Conservation (phyloP, 2,329 filamentous ascomycete species). For the Colletotrichum euphorbiae region DNA sequence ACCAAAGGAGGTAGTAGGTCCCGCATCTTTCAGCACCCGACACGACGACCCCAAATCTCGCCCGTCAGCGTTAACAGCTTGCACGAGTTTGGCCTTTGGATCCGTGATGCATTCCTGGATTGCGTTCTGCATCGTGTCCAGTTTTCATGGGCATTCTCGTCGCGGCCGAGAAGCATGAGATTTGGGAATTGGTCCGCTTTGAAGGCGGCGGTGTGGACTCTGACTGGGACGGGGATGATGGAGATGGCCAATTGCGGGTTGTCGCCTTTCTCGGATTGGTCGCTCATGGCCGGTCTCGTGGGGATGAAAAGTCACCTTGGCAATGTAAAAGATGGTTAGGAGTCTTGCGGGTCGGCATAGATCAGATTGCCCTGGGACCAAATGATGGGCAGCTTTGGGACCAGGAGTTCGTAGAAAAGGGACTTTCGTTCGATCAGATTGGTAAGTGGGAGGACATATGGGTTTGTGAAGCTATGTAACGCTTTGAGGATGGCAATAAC, state of each 20-base stretch:
- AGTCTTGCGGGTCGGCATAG: too few relatives aligned
- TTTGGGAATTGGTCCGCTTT: constrained; percentile 26
- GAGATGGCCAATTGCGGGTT: not conserved
- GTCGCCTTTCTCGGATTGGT: not conserved
- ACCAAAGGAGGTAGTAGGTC: too few relatives aligned
- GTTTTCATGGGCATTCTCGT: constrained; percentile 1
- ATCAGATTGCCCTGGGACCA: not conserved
- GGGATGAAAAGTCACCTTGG: too few relatives aligned
- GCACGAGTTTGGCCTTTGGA: constrained; percentile 9
- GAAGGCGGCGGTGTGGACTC: constrained; percentile 16
- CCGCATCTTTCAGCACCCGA: constrained; percentile 7
- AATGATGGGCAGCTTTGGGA: too few relatives aligned
- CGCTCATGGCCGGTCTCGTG: not conserved
- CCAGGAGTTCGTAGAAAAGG: not conserved
- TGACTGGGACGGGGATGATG: not conserved
- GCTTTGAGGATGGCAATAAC: not conserved
- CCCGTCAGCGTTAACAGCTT: constrained; percentile 5
- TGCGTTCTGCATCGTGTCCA: constrained; percentile 14
- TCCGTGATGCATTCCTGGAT: constrained; percentile 11
- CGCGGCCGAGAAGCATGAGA: constrained; percentile 27
- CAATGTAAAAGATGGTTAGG: too few relatives aligned
- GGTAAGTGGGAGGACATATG: not conserved
- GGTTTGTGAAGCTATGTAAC: not conserved
- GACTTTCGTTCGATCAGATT: not conserved
- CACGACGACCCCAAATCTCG: constrained; percentile 18